Evolutionary conservation across 2,329 filamentous ascomycete genomes (phyloP), one percentile per base, ranked within the genome.

Genomic region (Fusarium sp.): DNA sequence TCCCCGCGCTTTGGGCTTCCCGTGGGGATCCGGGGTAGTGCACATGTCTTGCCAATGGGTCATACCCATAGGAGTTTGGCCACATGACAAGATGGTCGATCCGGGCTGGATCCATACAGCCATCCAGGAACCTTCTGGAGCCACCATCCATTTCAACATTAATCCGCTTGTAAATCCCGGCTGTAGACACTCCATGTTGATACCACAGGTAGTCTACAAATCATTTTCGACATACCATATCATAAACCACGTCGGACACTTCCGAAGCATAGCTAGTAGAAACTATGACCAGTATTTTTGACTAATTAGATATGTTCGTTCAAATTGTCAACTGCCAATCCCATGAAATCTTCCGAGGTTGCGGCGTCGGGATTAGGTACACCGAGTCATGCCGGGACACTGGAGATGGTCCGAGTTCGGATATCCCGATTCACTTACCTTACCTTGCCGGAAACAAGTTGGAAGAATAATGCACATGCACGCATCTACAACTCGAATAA

Each of bases 351-450:
- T 22, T 20, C 52, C 40, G 22, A 24, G 40, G 13, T 20, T 39
- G 7, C 8, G 15, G 15, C 11, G 18, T 40, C 43, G 53, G 53
- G 33, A 14, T 14, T 13, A 40, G 26, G 31, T 48, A 15, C 18
- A 24, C 34, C 52, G 43, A 33, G 34, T 11, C 6, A 11, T 40
- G 33, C 43, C 38, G 34, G 34, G 43, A 18, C 14, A 14, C 6
- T 33, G 11, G 6, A 13, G 14, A 9, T n/a, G 53, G 33, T n/a
- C 43, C 53, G 34, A 31, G 11, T n/a, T 56, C 53, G 53, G 53
- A 39, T 48, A 10, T 56, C 48, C 53, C 52, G 43, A 56, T 38
- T 22, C n/a, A 38, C 17, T 5, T n/a, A 36, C 11, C 9, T 6
- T 18, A 39, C 24, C 17, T 39, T 20, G 22, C n/a, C 18, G 22